Evolutionary conservation across 768 basidiomycete genomes (phyloP), one percentile per base, ranked within the genome.

Genomic region (Clathrus columnatus): DNA sequence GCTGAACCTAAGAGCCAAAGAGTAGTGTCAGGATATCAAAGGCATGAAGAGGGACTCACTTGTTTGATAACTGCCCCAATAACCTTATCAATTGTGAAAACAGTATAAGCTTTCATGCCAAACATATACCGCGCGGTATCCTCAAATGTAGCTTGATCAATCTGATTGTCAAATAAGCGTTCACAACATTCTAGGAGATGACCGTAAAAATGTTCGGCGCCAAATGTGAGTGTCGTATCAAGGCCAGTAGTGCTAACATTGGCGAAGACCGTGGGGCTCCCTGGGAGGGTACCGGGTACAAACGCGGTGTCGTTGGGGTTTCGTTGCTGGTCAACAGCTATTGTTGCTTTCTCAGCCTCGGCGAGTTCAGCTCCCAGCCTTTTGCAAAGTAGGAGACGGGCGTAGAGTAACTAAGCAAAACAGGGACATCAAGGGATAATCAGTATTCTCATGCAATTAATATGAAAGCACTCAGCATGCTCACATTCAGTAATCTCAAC

Each of bases 31-130:
- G 41, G 45, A 28, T 17, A 10, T 17, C 11, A 24, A 2, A 24
- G 11, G 50, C 20, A 14, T 16, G 14, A 11, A 7, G 5, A 21
- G 17, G 18, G 16, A 62, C 74, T 54, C 41, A 88, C 90, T 72
- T 94, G 91, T 66, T 96, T 97, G 69, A 99, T 83, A 58, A 97
- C 77, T 1, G 82, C 76, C 1, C 87, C 87, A 43, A 97, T 78
- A 30, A 97, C 75, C 68, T 96, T 93, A 71, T 99, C 95, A 23
- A 96, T 74, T 0, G 95, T 97, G 69, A 96, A 99, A 63, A 92
- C 80, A 64, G 85, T 86, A 68, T 91, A 97, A 0, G 84, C 84
- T 24, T 88, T 81, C 44, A 83, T 76, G n/a, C 90, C 88, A 68
- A 91, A 94, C 75, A 92, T 84, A 54, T 77, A 78, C 43, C 95